Evolutionary conservation across 2,329 filamentous ascomycete species (phyloP), one percentile per base, ranked within the genome.

Genomic region (Mycogone perniciosa): DNA sequence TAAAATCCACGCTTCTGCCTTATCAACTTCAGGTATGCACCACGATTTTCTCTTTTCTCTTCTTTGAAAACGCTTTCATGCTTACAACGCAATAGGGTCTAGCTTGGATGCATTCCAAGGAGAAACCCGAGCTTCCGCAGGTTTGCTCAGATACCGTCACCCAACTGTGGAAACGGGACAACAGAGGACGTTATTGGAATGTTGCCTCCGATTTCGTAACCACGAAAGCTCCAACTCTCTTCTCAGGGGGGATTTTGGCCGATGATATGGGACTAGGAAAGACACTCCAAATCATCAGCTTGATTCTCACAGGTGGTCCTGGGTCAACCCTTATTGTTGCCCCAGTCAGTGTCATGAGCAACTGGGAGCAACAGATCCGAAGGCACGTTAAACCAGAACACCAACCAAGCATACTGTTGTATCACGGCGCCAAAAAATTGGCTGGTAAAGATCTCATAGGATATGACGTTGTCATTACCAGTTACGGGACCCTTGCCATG

Each of bases 231-330:
- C 89, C 89, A 0, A 66, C 71, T 1, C 75, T 95, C 26, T 81
- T 88, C 6, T 88, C 82, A 45, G 90, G 90, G 13, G 90, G 90
- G 31, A 90, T 96, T 45, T 76, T 96, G 7, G 89, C 67, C 9
- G 90, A 96, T 64, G 90, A 96, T 60, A 96, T 96, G 91, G 90
- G 90, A 4, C 70, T 96, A 5, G 90, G 90, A 27, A 95, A 95
- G 71, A 96, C 90, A 0, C 76, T 96, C 7, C 87, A 95, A 64
- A 79, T 90, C 44, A 92, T 96, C 58, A 87, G 88, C 48, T 70
- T 95, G 34, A 85, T 96, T 50, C 70, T 91, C 46, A 73, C 73
- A 4, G 75, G 75, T 5, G 70, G 71, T 0, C 64, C 72, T 2
- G 82, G 81, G 4, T 72, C 84, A 1, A 95, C 89, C 0, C 75